Percentiles rank a stretch among this genome's conserved stretches.
These are phyloP conservation scores for Phoenix dactylifera DNA, from an alignment of 176 grass and related monocot genomes.

Conservation along the genomic window DNA sequence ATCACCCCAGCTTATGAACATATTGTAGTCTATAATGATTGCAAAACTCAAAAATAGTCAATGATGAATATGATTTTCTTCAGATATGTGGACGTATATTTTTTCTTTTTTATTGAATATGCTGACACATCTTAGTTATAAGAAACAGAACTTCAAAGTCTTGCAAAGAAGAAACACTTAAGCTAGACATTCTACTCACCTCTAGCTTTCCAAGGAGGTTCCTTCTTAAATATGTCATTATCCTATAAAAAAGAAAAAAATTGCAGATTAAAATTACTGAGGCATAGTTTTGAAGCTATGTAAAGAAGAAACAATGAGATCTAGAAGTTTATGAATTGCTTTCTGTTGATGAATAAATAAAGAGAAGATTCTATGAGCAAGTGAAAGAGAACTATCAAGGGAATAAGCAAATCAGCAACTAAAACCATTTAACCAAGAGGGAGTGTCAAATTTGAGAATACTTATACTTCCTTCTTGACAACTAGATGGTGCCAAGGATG, in stretches of 20 bases:
- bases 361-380: no score
- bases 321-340: no score
- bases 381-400: background rate
- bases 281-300: background rate
- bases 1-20: conserved; percentile 86
- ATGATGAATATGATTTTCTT: background rate
- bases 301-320: no score
- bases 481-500: conserved; percentile 28
- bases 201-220: conserved; percentile 31
- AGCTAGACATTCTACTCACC: conserved; percentile 32
- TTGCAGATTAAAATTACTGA: no score
- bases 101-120: background rate
- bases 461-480: conserved; percentile 82
- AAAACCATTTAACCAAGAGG: conserved; percentile 8
- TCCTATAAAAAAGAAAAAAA: conserved; percentile 14
- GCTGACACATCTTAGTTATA: background rate
- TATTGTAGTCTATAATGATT: conserved; percentile 48
- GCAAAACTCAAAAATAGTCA: background rate
- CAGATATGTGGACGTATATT: background rate
- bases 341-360: no score
- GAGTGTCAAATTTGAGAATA: background rate
- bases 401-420: conserved; percentile 1
- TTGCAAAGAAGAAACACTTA: background rate
- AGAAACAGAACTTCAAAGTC: background rate
- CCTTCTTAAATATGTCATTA: conserved; percentile 45